phyloP scores from a whole-genome alignment of 2,329 filamentous ascomycete genomes.

The Cercospora beticola region DNA sequence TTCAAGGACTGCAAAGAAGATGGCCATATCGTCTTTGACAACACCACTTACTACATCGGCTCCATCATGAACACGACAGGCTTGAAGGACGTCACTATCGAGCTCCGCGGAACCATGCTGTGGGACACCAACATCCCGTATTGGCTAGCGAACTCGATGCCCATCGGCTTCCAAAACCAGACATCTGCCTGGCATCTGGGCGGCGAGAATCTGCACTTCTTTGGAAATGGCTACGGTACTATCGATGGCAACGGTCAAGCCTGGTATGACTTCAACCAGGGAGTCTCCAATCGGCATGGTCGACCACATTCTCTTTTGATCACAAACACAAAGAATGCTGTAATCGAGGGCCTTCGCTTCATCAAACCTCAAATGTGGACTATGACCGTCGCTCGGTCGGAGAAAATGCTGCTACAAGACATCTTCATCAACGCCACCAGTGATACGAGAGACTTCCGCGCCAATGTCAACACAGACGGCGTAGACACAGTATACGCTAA shows the following conservation, averaged over 20 bases:
- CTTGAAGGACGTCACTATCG: constrained; percentile 49
- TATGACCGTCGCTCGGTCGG: constrained; percentile 54
- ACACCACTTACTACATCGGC: constrained; percentile 44
- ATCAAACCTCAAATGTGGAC: constrained; percentile 56
- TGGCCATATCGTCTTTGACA: constrained; percentile 53
- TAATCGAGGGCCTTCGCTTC: constrained; percentile 52
- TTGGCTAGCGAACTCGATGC: constrained; percentile 54
- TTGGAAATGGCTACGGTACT: constrained; percentile 54
- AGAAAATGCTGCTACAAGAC: constrained; percentile 50
- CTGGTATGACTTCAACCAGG: constrained; percentile 52
- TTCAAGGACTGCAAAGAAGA: constrained; percentile 53
- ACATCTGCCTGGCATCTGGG: constrained; percentile 57
- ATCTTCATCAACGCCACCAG: constrained; percentile 57
- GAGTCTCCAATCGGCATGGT: constrained; percentile 31
- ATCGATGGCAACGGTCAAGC: constrained; percentile 60
- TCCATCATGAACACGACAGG: constrained; percentile 40
- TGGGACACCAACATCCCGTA: constrained; percentile 49
- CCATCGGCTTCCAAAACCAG: constrained; percentile 57
- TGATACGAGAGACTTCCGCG: constrained; percentile 36
- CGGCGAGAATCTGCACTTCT: constrained; percentile 52
- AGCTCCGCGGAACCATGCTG: constrained; percentile 51
- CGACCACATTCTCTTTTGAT: constrained; percentile 56
- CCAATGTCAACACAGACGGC: constrained; percentile 45
- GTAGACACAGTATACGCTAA: constrained; percentile 57
- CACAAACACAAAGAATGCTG: constrained; percentile 49